Percentiles rank a stretch among this genome's conserved stretches.
These are phyloP conservation scores for Geotrichum siamense DNA, from an alignment of 1,139 yeast genomes.

Conservation along the genomic window DNA sequence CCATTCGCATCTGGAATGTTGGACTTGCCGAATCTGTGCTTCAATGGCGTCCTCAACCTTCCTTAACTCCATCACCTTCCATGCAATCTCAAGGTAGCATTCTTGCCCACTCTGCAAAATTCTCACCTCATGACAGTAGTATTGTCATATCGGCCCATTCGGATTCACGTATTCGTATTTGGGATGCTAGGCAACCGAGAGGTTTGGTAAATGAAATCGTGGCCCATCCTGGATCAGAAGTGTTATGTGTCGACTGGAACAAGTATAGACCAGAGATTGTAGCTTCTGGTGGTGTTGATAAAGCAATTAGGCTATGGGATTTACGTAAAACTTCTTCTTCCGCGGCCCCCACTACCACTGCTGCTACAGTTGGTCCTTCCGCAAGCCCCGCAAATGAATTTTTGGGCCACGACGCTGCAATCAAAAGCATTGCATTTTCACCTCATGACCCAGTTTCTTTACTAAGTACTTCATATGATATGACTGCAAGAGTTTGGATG, in stretches of 20 bases:
- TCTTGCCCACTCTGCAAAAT: conserved; percentile 64
- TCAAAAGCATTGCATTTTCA: conserved; percentile 76
- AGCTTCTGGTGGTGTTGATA: conserved; percentile 89
- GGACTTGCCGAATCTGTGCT: conserved; percentile 4
- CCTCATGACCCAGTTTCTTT: conserved; percentile 74
- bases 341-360: conserved; percentile 37
- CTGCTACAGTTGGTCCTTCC: conserved; percentile 24
- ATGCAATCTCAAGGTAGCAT: background rate
- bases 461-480: conserved; percentile 78
- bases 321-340: conserved; percentile 45
- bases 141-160: conserved; percentile 71
- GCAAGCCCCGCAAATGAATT: conserved; percentile 60
- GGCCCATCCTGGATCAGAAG: conserved; percentile 77
- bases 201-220: conserved; percentile 44
- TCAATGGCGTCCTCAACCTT: background rate
- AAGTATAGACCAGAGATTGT: conserved; percentile 72
- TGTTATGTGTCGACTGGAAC: conserved; percentile 80
- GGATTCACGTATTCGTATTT: conserved; percentile 66
- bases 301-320: conserved; percentile 80
- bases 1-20: conserved; percentile 58
- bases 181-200: conserved; percentile 72
- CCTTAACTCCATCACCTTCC: too few relatives aligned
- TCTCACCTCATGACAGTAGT: conserved; percentile 80
- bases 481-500: conserved; percentile 83
- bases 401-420: conserved; percentile 85